phyloP scores from a whole-genome alignment of 2,329 filamentous ascomycete species.

The Cytospora mali region DNA sequence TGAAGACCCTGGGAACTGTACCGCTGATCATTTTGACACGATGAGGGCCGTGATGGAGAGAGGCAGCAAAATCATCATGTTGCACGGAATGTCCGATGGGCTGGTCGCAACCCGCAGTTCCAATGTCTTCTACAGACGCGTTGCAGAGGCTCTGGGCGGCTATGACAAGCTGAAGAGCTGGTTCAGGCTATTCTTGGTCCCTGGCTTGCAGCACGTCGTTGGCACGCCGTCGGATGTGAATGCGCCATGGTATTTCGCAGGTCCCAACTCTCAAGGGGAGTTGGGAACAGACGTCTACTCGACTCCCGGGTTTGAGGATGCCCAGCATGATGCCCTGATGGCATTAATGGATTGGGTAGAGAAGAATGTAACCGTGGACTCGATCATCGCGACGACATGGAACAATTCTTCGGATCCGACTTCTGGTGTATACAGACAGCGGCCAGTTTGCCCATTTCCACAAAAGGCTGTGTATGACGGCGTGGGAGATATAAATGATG shows the following conservation, averaged over 20 bases:
- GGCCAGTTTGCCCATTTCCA: constrained; percentile 35
- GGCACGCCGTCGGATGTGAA: constrained; percentile 31
- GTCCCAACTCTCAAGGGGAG: constrained; percentile 34
- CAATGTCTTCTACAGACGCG: constrained; percentile 39
- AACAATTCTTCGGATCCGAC: constrained; percentile 19
- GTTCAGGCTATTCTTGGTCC: constrained; percentile 54
- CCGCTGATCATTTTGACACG: constrained; percentile 35
- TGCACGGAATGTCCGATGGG: constrained; percentile 45
- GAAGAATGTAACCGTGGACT: constrained; percentile 26
- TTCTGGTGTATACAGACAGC: constrained; percentile 31
- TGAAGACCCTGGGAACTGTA: constrained; percentile 36
- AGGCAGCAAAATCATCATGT: constrained; percentile 47
- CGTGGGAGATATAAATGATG: constrained; percentile 17
- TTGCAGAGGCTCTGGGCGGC: constrained; percentile 41
- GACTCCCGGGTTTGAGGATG: constrained; percentile 41
- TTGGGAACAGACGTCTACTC: constrained; percentile 36
- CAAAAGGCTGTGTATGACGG: constrained; percentile 26
- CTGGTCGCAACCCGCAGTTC: constrained; percentile 39
- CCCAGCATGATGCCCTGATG: constrained; percentile 37
- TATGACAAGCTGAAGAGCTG: constrained; percentile 45
- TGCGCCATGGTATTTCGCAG: constrained; percentile 42
- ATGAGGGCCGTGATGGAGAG: constrained; percentile 35
- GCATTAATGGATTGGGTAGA: constrained; percentile 33
- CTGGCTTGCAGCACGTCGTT: constrained; percentile 54
- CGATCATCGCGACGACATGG: constrained; percentile 32